phyloP scores from a whole-genome alignment of 169 alveolate species.

The Pseudocohnilembus persalinus region DNA sequence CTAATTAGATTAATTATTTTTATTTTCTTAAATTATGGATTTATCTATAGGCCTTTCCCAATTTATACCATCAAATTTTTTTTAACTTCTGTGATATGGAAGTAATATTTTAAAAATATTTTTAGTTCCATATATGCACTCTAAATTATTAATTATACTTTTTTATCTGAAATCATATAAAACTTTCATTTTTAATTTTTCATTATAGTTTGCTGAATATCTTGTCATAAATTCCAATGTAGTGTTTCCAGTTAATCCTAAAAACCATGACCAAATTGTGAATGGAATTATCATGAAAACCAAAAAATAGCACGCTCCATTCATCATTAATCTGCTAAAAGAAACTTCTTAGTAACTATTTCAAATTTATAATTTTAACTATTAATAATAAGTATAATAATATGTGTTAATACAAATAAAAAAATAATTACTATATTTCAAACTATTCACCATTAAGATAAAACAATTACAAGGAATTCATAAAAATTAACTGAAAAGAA shows the following conservation, averaged over 20 bases:
- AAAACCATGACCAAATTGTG: background rate
- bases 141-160: no score
- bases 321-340: no score
- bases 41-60: no score
- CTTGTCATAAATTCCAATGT: background rate
- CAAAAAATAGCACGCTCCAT: no score
- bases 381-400: no score
- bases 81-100: background rate
- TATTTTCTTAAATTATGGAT: no score
- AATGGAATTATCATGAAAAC: background rate
- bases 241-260: background rate
- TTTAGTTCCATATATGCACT: background rate
- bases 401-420: no score
- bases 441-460: background rate
- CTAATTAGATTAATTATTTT: no score
- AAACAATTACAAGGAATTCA: background rate
- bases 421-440: background rate
- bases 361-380: background rate
- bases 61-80: background rate
- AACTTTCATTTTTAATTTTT: background rate
- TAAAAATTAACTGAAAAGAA: background rate
- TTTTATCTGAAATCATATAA: background rate
- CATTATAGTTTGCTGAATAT: background rate
- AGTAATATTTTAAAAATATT: no score
- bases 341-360: background rate